phyloP scores from a whole-genome alignment of 2,329 filamentous ascomycete species.

The Sporothrix sp. region DNA sequence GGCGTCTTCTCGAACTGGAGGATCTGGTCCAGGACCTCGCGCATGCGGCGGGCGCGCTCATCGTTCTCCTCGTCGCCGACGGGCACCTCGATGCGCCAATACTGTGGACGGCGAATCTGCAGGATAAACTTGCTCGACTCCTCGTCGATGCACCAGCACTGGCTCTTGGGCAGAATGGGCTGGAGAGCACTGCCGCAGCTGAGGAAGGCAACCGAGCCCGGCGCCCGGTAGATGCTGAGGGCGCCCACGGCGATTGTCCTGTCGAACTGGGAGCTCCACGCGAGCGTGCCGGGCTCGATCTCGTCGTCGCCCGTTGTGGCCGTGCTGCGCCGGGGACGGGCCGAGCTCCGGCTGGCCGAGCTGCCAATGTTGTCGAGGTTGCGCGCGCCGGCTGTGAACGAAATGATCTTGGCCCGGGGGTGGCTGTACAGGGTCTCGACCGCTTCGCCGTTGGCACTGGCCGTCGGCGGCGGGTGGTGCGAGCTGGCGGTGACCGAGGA shows the following conservation, averaged over 20 bases:
- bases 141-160: conserved; percentile 89
- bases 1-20: conserved; percentile 80
- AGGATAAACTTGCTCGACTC: conserved; percentile 74
- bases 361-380: conserved; percentile 26
- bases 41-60: conserved; percentile 55
- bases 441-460: conserved; percentile 19
- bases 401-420: conserved; percentile 58
- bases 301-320: conserved; percentile 23
- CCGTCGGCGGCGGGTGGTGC: not conserved
- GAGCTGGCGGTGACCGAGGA: conserved; percentile 5
- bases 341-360: conserved; percentile 16
- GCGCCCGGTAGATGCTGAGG: conserved; percentile 76
- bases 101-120: conserved; percentile 71
- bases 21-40: conserved; percentile 59
- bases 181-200: conserved; percentile 77
- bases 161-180: conserved; percentile 78
- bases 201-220: conserved; percentile 77
- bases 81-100: conserved; percentile 84
- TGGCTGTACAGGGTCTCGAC: conserved; percentile 69
- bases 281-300: conserved; percentile 51
- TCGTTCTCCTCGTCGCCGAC: conserved; percentile 51
- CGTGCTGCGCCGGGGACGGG: conserved; percentile 13
- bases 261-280: conserved; percentile 68
- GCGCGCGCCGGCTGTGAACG: conserved; percentile 36
- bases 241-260: conserved; percentile 70